Evolutionary conservation across 2,329 filamentous ascomycete species (phyloP).

Genomic region (Cladosporium halotolerans): DNA sequence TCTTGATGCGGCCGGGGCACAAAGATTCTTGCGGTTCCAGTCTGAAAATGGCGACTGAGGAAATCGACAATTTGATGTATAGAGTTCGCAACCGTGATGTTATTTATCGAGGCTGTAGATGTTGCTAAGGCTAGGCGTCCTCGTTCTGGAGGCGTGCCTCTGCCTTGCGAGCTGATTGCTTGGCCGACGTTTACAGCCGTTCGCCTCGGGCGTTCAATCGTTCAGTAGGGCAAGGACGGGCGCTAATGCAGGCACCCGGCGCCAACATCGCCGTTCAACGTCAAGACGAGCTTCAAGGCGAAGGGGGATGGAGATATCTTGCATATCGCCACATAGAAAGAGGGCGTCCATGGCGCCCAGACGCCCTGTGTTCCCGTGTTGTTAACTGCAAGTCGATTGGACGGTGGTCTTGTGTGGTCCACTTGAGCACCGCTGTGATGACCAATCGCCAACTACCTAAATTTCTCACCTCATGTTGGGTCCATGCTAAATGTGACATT

Average conservation of each 20-base stretch:
- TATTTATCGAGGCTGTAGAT: background rate
- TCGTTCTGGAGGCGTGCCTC: background rate
- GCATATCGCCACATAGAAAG: too few relatives aligned
- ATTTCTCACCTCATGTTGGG: too few relatives aligned
- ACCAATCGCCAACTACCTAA: too few relatives aligned
- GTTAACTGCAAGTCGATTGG: too few relatives aligned
- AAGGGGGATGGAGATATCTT: too few relatives aligned
- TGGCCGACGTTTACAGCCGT: background rate
- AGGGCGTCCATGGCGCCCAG: too few relatives aligned
- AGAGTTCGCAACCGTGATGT: background rate
- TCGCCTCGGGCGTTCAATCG: background rate
- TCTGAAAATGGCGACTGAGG: background rate
- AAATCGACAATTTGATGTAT: background rate
- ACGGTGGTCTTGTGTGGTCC: too few relatives aligned
- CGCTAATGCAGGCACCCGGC: background rate
- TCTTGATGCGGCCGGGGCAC: background rate
- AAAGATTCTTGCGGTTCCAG: conserved; percentile 9
- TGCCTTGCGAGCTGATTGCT: background rate
- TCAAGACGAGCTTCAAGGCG: too few relatives aligned
- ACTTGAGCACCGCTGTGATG: too few relatives aligned
- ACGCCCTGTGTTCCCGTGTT: too few relatives aligned
- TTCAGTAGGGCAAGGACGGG: background rate
- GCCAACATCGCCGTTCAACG: background rate
- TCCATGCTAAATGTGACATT: too few relatives aligned
- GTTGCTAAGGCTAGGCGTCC: background rate